A percentile compares a stretch with the other conserved stretches of the same genome.
Conservation (phyloP, 2,329 filamentous ascomycete genomes). For the Sporothrix phasma region DNA sequence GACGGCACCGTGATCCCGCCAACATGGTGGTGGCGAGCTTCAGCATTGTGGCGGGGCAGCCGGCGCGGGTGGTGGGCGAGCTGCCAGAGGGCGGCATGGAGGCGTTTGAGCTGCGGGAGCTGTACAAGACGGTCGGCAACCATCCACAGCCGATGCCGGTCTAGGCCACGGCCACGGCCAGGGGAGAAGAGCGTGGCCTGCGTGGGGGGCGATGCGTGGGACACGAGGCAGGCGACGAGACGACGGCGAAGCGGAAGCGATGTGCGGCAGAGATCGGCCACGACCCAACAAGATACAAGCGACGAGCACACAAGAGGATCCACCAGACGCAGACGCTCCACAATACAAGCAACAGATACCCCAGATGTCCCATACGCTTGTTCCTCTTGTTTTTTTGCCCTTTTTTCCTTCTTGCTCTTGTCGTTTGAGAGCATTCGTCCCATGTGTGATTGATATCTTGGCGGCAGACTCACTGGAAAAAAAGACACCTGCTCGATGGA, state of each 20-base stretch:
- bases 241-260: neutral
- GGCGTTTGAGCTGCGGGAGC: constrained; percentile 52
- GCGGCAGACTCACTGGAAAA: neutral
- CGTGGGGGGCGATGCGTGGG: neutral
- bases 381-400: neutral
- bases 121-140: constrained; percentile 56
- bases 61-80: constrained; percentile 72
- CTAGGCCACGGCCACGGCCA: too few species aligned
- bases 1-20: constrained; percentile 72
- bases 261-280: neutral
- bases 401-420: neutral
- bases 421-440: neutral
- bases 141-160: constrained; percentile 33
- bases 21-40: constrained; percentile 91
- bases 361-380: neutral
- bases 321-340: too few species aligned
- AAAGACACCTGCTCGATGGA: too few species aligned
- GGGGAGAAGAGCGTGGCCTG: constrained; percentile 21
- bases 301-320: too few species aligned
- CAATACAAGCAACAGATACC: too few species aligned
- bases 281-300: neutral
- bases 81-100: constrained; percentile 61
- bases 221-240: neutral
- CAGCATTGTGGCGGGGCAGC: constrained; percentile 76
- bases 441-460: neutral